Conservation (phyloP, 2,329 filamentous ascomycete species). For the Fusarium nygamai region DNA sequence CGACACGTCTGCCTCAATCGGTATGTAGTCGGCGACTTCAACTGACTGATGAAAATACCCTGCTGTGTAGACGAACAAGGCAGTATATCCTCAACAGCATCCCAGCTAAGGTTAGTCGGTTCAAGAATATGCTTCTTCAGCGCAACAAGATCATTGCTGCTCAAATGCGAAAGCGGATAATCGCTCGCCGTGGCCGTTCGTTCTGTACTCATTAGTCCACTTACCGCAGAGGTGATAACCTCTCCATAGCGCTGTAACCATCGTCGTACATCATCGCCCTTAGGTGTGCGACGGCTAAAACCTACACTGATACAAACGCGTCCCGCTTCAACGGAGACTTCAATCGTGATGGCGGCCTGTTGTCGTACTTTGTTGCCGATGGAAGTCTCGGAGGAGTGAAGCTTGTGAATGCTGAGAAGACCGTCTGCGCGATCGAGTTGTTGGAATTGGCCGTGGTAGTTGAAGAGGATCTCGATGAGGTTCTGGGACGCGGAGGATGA, state of each 20-base stretch:
- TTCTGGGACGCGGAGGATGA: not conserved
- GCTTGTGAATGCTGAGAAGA: not conserved
- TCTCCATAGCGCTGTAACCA: not conserved
- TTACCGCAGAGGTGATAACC: not conserved
- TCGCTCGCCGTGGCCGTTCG: not conserved
- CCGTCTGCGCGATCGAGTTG: not conserved
- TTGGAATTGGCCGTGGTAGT: slow-evolving; percentile 1
- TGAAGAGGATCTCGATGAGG: not conserved
- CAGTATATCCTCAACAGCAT: not conserved
- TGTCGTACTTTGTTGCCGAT: not conserved
- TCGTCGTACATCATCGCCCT: not conserved
- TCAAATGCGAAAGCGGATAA: not conserved
- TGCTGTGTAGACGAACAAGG: not conserved
- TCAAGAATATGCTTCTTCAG: not conserved
- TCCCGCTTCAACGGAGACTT: not conserved
- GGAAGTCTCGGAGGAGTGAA: not conserved
- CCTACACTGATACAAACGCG: not conserved
- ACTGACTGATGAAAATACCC: not conserved
- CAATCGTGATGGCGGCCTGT: not conserved
- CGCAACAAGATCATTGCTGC: not conserved
- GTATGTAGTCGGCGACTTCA: not conserved
- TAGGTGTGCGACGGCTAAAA: not conserved
- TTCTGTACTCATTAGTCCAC: not conserved
- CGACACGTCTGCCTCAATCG: not conserved
- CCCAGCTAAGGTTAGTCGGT: not conserved